These are phyloP conservation scores for Ophiocordyceps camponoti-rufipedis DNA, from an alignment of 2,329 filamentous ascomycete species.

Conservation along the genomic window DNA sequence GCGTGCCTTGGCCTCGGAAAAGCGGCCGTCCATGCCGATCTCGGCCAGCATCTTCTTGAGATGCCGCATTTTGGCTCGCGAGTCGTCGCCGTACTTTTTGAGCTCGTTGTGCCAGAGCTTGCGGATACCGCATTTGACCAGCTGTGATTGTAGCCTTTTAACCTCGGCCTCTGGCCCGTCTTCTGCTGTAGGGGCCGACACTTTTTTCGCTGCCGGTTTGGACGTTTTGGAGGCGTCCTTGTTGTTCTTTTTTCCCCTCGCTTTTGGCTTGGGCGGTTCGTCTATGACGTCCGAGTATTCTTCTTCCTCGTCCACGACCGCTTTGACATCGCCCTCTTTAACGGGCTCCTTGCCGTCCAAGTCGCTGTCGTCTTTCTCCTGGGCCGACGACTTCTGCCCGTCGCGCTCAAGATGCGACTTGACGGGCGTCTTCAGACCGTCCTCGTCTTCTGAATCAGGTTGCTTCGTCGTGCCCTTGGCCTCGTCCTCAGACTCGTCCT, in stretches of 20 bases:
- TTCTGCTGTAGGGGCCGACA: conserved; percentile 9
- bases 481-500: conserved; percentile 4
- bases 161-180: conserved; percentile 61
- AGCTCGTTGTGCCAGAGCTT: conserved; percentile 86
- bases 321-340: conserved; percentile 6
- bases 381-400: conserved; percentile 3
- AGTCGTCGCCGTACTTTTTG: conserved; percentile 50
- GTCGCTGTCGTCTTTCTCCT: conserved; percentile 4
- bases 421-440: not conserved
- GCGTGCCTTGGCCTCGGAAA: conserved; percentile 65
- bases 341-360: conserved; percentile 5
- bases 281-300: conserved; percentile 45
- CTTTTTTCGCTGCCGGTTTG: conserved; percentile 13
- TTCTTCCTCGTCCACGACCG: conserved; percentile 15
- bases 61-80: conserved; percentile 65
- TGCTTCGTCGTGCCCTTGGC: conserved; percentile 2
- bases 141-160: conserved; percentile 71
- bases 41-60: conserved; percentile 64
- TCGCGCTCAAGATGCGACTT: conserved; percentile 1
- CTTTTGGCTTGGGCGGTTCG: conserved; percentile 42
- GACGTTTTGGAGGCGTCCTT: conserved; percentile 12
- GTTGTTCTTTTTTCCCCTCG: conserved; percentile 28
- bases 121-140: conserved; percentile 78
- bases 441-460: conserved; percentile 3
- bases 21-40: conserved; percentile 74